Percentiles rank a stretch among this genome's conserved stretches.
Conservation (phyloP, 257 asterid genomes). For the Buddleja alternifolia region DNA sequence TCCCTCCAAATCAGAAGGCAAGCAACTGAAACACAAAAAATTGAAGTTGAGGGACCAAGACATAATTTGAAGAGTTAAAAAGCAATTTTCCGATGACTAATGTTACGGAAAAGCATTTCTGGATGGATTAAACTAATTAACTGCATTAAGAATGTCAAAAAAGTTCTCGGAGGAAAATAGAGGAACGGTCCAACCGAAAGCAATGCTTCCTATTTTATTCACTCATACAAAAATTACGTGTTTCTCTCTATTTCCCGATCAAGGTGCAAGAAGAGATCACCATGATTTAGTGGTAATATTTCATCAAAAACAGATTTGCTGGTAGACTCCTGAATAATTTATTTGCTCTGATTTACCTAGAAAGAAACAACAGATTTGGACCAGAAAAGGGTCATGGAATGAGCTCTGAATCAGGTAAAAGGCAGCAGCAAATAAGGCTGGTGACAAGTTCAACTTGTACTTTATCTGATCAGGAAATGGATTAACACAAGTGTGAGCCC, state of each 20-base stretch:
- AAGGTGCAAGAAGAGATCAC: neutral
- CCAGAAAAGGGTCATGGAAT: neutral
- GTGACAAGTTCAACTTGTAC: neutral
- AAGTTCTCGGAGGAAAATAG: neutral
- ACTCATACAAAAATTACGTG: no score
- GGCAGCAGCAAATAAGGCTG: neutral
- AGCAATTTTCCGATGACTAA: neutral
- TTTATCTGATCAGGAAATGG: neutral
- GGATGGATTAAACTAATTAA: neutral
- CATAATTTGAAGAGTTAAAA: neutral
- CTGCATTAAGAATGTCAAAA: neutral
- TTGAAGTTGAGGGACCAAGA: neutral
- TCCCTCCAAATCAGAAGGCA: constrained; percentile 95
- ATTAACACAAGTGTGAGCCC: neutral
- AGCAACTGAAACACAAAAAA: constrained; percentile 67
- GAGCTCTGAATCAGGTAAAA: neutral
- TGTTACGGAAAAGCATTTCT: neutral
- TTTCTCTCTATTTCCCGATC: no score
- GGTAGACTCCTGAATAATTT: no score
- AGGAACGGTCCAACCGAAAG: neutral
- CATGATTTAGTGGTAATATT: constrained; percentile 6
- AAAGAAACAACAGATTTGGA: neutral
- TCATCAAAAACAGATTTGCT: neutral
- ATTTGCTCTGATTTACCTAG: neutral
- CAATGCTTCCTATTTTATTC: neutral